Evolutionary conservation across 75 land plant genomes (phyloP).

Genomic region (Pinus tabuliformis): DNA sequence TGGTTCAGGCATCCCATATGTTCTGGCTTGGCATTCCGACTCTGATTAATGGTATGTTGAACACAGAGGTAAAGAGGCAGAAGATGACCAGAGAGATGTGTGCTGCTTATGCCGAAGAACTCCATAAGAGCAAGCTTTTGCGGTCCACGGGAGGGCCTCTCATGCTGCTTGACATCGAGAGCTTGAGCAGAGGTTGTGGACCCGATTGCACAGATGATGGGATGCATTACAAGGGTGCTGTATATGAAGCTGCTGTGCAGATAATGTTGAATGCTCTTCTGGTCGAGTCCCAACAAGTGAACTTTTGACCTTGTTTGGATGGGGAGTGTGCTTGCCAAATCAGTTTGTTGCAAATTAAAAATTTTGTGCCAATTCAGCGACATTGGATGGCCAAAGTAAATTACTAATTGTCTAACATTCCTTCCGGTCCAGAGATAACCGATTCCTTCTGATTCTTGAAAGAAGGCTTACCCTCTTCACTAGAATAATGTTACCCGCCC

Average conservation of each 20-base stretch:
- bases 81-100: slow-evolving; percentile 43
- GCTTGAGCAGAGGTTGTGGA: slow-evolving; percentile 67
- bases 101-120: slow-evolving; percentile 38
- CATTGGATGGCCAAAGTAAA: not conserved
- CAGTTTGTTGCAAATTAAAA: not conserved
- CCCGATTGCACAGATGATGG: slow-evolving; percentile 72
- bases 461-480: not conserved
- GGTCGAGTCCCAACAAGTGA: slow-evolving; percentile 70
- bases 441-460: slow-evolving; percentile 5
- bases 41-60: slow-evolving; percentile 60
- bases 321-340: not conserved
- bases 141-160: slow-evolving; percentile 51
- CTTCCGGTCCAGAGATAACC: not conserved
- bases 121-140: slow-evolving; percentile 49
- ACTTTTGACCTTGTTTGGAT: slow-evolving; percentile 8
- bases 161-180: slow-evolving; percentile 56
- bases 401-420: not conserved
- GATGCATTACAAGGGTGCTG: slow-evolving; percentile 73
- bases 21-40: slow-evolving; percentile 91
- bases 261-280: slow-evolving; percentile 83
- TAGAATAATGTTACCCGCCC: not conserved
- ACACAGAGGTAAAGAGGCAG: slow-evolving; percentile 64
- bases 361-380: not conserved
- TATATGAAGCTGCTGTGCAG: slow-evolving; percentile 82
- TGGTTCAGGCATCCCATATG: slow-evolving; percentile 50